These are phyloP conservation scores for Lactifluus pinguis DNA, from an alignment of 768 basidiomycete species.

Conservation along the genomic window DNA sequence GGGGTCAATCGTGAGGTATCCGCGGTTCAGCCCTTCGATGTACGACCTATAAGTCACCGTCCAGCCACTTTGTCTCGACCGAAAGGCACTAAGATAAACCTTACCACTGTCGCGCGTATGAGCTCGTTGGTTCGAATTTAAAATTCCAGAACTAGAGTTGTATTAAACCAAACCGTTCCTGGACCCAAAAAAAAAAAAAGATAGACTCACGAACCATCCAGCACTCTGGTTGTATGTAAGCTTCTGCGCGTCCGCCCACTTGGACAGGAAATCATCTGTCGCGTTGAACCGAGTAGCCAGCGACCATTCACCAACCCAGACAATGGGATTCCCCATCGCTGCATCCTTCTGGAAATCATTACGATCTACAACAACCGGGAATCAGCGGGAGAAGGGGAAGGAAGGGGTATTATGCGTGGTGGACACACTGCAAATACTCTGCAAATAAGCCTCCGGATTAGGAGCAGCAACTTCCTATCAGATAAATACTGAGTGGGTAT, in stretches of 20 bases:
- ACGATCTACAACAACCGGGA: conserved; percentile 38
- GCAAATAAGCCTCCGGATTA: conserved; percentile 55
- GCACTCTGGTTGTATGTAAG: conserved; percentile 47
- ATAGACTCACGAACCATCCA: conserved; percentile 55
- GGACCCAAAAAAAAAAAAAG: background rate
- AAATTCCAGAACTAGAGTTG: conserved; percentile 55
- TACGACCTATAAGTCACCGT: conserved; percentile 46
- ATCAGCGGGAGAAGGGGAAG: background rate
- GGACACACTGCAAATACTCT: conserved; percentile 57
- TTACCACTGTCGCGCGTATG: conserved; percentile 58
- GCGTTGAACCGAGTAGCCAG: conserved; percentile 57
- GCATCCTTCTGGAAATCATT: conserved; percentile 43
- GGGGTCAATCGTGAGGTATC: conserved; percentile 59
- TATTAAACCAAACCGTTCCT: background rate
- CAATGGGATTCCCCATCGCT: conserved; percentile 35
- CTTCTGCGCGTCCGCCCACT: conserved; percentile 77
- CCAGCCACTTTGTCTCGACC: background rate
- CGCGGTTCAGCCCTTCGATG: conserved; percentile 45
- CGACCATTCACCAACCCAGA: conserved; percentile 54
- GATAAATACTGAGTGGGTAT: background rate
- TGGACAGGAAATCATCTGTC: conserved; percentile 46
- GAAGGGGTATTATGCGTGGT: background rate
- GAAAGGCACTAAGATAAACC: conserved; percentile 14
- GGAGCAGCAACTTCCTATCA: conserved; percentile 60
- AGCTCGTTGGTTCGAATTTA: conserved; percentile 51